Evolutionary conservation across 495 filamentous ascomycete genomes (phyloP).

Genomic region (Hypoxylon lienhwacheense): DNA sequence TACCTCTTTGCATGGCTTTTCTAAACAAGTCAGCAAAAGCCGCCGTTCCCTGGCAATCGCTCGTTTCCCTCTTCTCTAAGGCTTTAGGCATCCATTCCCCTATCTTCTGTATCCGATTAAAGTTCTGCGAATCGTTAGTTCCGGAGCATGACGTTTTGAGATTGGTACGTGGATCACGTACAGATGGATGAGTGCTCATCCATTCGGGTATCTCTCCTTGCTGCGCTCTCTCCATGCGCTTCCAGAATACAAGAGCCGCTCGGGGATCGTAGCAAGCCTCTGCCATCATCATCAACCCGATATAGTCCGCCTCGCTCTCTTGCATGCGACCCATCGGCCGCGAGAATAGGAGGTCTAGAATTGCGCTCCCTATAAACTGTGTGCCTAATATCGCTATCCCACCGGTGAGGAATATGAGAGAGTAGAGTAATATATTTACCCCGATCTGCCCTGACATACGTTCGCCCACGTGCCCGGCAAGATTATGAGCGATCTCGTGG

Average conservation of each 20-base stretch:
- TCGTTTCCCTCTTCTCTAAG: conserved; percentile 52
- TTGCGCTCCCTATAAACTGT: conserved; percentile 45
- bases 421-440: conserved; percentile 56
- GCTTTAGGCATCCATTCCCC: conserved; percentile 66
- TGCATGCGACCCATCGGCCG: conserved; percentile 70
- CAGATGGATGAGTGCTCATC: conserved; percentile 83
- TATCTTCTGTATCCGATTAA: conserved; percentile 71
- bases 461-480: conserved; percentile 80
- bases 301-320: conserved; percentile 77
- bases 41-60: conserved; percentile 51
- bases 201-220: conserved; percentile 68
- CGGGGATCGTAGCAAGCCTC: conserved; percentile 68
- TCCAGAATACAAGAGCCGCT: conserved; percentile 74
- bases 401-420: conserved; percentile 53
- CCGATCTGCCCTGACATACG: conserved; percentile 66
- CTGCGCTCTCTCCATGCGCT: conserved; percentile 68
- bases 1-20: conserved; percentile 35
- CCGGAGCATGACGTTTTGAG: neutral
- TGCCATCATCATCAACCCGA: conserved; percentile 73
- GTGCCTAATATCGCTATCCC: conserved; percentile 48
- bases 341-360: conserved; percentile 65
- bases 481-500: conserved; percentile 93
- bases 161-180: conserved; percentile 51
- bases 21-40: conserved; percentile 44
- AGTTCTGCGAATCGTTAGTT: conserved; percentile 51